These are phyloP conservation scores for Trifolium fragiferum DNA, from an alignment of 306 rosid genomes.

Conservation along the genomic window DNA sequence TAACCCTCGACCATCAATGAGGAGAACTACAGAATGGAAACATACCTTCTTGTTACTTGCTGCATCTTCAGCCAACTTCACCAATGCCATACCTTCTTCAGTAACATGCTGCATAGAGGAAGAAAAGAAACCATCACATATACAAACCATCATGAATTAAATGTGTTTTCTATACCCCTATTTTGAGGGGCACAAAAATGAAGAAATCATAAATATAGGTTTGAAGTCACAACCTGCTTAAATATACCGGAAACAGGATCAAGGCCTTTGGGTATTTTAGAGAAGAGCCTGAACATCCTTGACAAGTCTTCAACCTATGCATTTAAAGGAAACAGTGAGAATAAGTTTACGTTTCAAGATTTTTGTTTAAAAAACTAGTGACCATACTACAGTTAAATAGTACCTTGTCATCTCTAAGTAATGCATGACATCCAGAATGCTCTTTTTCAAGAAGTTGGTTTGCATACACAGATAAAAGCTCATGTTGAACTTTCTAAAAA, in stretches of 20 bases:
- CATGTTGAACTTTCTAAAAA: constrained; percentile 82
- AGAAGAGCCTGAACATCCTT: constrained; percentile 93
- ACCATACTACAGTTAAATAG: constrained; percentile 5
- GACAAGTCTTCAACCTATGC: constrained; percentile 84
- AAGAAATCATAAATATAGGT: constrained; percentile 21
- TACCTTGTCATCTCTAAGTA: constrained; percentile 92
- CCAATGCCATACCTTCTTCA: constrained; percentile 83
- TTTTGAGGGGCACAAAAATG: neutral
- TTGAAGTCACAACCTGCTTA: constrained; percentile 67
- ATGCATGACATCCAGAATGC: constrained; percentile 91
- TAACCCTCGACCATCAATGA: constrained; percentile 22
- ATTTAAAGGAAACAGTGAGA: constrained; percentile 34
- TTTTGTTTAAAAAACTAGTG: neutral
- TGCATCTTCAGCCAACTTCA: constrained; percentile 94
- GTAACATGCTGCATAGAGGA: constrained; percentile 78
- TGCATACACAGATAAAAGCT: constrained; percentile 63
- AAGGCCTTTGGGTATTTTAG: constrained; percentile 85
- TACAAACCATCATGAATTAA: constrained; percentile 26
- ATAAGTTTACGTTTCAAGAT: constrained; percentile 1
- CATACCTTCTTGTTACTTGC: constrained; percentile 87
- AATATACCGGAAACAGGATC: constrained; percentile 88
- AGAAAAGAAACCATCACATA: constrained; percentile 20
- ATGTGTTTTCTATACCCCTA: neutral
- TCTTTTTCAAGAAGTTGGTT: constrained; percentile 89
- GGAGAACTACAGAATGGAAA: constrained; percentile 27